Evolutionary conservation across 352 stramenopile genomes (phyloP).

Genomic region (Plasmopara muralis): DNA sequence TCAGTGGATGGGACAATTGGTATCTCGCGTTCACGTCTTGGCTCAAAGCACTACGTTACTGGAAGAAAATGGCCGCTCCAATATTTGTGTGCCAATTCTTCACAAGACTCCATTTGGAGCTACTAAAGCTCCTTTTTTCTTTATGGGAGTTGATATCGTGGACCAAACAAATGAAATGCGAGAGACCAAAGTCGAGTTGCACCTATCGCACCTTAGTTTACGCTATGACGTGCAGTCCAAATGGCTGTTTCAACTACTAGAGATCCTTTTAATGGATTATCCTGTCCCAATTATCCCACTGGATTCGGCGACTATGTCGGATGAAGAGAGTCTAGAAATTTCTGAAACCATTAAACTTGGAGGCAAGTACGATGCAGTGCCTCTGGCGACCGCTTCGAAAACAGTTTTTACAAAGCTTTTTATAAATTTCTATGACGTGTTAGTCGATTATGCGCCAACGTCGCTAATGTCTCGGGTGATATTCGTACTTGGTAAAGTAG

Average conservation of each 20-base stretch:
- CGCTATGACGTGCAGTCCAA: conserved; percentile 78
- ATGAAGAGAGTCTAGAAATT: conserved; percentile 45
- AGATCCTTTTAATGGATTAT: conserved; percentile 77
- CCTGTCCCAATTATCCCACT: conserved; percentile 76
- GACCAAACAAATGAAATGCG: conserved; percentile 85
- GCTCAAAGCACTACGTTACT: conserved; percentile 69
- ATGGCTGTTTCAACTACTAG: conserved; percentile 71
- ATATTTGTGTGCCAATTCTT: conserved; percentile 51
- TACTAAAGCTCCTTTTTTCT: conserved; percentile 66
- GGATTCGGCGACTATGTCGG: conserved; percentile 59
- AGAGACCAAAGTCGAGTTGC: conserved; percentile 83
- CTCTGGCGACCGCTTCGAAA: conserved; percentile 60
- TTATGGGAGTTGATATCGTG: conserved; percentile 71
- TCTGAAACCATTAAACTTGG: conserved; percentile 24
- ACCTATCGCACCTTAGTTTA: conserved; percentile 77
- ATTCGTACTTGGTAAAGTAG: conserved; percentile 64
- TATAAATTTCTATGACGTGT: conserved; percentile 77
- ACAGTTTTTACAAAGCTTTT: conserved; percentile 87
- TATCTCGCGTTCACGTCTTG: conserved; percentile 66
- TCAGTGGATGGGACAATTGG: conserved; percentile 81
- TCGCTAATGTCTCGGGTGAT: conserved; percentile 62
- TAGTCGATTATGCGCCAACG: conserved; percentile 72
- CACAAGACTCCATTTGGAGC: conserved; percentile 78
- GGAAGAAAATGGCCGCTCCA: conserved; percentile 49
- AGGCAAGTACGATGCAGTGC: conserved; percentile 45